Evolutionary conservation across 78 protist species (phyloP), one percentile per base, ranked within the genome.

Genomic region (Dictyostelium citrinum): DNA sequence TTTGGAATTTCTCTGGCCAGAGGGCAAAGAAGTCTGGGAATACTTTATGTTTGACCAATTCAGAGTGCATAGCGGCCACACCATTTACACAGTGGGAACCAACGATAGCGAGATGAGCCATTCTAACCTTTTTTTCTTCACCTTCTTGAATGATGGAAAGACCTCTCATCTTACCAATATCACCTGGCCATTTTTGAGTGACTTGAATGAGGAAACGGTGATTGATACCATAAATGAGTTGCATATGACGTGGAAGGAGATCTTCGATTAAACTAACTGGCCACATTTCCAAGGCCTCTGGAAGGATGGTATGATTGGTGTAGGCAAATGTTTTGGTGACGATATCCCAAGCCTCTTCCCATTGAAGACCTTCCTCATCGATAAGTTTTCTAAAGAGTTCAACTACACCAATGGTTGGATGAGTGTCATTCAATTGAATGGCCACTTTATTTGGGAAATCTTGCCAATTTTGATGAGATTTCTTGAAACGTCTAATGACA

Each of bases 261-360:
- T 46, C 37, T 76, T 85, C 97, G 70, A 99, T 33, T 60, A 98
- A 84, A 29, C 83, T 4, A 4, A 98, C 98, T 41, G 98, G 96
- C 99, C 99, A 99, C 94, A 91, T 93, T 96, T 99, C 99, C 41
- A 99, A 96, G 0, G 99, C 99, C 83, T 99, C 99, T 35, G 99
- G 99, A 45, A 99, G 97, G 39, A 99, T 95, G 37, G 99, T 99
- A 96, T 99, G 99, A 95, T 99, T 99, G 77, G 99, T 99, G 99
- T 97, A 99, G 39, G 95, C 97, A 80, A 91, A 97, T 4, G 97
- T 95, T 58, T 72, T 76, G 84, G 71, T 35, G 31, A 90, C 88
- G 77, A 98, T 94, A 31, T 88, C 93, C 98, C 98, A 97, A 3
- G 99, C 99, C 33, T 80, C 97, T 5, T 96, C 97, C 97, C 97